Conservation (phyloP, 257 asterid genomes). For the Fraxinus excelsior region DNA sequence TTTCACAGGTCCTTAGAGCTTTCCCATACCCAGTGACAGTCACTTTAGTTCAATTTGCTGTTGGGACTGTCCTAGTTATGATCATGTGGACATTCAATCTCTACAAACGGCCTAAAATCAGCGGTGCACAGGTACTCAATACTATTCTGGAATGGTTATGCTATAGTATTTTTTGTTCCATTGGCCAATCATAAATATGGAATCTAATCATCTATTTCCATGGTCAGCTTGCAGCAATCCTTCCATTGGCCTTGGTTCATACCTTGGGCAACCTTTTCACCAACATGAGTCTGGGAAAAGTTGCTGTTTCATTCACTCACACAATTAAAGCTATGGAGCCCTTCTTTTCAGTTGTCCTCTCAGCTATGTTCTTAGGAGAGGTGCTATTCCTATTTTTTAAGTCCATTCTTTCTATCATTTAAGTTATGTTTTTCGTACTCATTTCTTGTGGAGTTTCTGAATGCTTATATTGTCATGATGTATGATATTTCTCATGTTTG, state of each 20-base stretch:
- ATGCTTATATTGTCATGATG: neutral
- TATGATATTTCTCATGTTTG: neutral
- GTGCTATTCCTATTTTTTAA: slow-evolving; percentile 16
- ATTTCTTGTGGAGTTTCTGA: neutral
- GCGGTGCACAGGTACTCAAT: slow-evolving; percentile 67
- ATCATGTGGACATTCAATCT: slow-evolving; percentile 77
- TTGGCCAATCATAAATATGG: neutral
- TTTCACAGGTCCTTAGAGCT: slow-evolving; percentile 70
- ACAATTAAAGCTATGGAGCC: slow-evolving; percentile 63
- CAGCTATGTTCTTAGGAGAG: slow-evolving; percentile 63
- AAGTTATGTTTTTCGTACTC: neutral
- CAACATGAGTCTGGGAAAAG: slow-evolving; percentile 61
- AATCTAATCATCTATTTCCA: neutral
- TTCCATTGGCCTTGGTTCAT: slow-evolving; percentile 54
- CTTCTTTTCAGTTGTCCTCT: slow-evolving; percentile 54
- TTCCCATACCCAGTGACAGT: slow-evolving; percentile 74
- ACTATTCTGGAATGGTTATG: neutral
- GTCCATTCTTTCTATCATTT: neutral
- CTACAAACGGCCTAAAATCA: slow-evolving; percentile 80
- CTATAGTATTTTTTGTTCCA: neutral
- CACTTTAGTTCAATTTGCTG: slow-evolving; percentile 70
- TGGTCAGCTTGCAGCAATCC: slow-evolving; percentile 51
- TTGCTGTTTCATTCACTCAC: slow-evolving; percentile 60
- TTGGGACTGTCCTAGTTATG: slow-evolving; percentile 61
- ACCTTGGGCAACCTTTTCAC: slow-evolving; percentile 59